A percentile compares a stretch with the other conserved stretches of the same genome.
phyloP scores from a whole-genome alignment of 2,329 filamentous ascomycete species.

The Cladosporium sp. region DNA sequence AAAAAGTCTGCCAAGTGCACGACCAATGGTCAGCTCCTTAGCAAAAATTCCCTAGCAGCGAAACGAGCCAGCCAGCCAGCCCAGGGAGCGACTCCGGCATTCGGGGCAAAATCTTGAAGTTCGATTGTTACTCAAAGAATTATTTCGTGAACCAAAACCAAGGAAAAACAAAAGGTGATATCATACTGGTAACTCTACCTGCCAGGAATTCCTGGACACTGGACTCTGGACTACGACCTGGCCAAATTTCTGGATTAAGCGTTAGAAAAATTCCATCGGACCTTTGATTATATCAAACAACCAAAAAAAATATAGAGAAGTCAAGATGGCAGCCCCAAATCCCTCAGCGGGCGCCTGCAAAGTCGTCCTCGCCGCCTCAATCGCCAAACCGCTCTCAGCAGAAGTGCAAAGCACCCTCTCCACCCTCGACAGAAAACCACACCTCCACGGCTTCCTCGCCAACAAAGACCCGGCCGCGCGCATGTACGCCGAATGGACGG shows the following conservation, averaged over 20 bases:
- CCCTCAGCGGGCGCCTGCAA: conserved; percentile 60
- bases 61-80: too few species aligned
- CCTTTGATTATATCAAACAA: too few species aligned
- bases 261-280: too few species aligned
- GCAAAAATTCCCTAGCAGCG: too few species aligned
- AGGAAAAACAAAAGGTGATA: too few species aligned
- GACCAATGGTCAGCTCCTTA: too few species aligned
- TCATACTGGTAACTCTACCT: background rate
- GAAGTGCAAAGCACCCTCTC: conserved; percentile 74
- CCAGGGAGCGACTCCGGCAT: background rate
- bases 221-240: too few species aligned
- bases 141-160: too few species aligned
- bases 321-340: conserved; percentile 7
- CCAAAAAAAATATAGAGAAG: too few species aligned
- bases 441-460: conserved; percentile 84
- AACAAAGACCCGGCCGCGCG: conserved; percentile 85
- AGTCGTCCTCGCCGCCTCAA: conserved; percentile 81
- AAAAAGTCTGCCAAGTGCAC: too few species aligned
- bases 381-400: conserved; percentile 73
- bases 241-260: too few species aligned
- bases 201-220: too few species aligned
- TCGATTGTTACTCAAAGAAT: conserved; percentile 8
- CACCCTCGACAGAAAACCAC: conserved; percentile 67
- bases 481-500: conserved; percentile 95
- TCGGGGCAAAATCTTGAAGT: conserved; percentile 13